phyloP scores from a whole-genome alignment of 2,329 filamentous ascomycete genomes.

The Neopestalotiopsis rosae region DNA sequence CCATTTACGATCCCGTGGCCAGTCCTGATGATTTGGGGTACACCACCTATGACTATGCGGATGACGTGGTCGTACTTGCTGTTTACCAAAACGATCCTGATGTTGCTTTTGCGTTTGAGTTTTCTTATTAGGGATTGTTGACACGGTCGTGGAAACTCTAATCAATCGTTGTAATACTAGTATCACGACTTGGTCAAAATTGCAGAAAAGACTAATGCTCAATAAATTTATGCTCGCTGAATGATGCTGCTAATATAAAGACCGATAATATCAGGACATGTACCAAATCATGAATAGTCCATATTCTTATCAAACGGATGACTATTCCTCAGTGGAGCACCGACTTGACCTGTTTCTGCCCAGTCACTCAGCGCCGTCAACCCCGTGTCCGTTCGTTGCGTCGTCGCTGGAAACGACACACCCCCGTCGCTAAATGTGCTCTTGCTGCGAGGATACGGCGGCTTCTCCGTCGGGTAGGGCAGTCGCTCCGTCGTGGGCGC shows the following conservation, averaged over 20 bases:
- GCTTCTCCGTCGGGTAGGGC: conserved; percentile 19
- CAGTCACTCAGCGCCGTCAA: conserved; percentile 32
- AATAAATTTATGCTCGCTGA: background rate
- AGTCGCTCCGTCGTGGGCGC: conserved; percentile 38
- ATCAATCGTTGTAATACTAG: background rate
- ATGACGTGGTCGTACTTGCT: too few relatives aligned
- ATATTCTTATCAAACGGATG: conserved; percentile 26
- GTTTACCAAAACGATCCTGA: too few relatives aligned
- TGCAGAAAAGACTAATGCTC: background rate
- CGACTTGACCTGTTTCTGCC: conserved; percentile 33
- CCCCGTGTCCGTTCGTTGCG: conserved; percentile 22
- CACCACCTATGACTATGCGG: too few relatives aligned
- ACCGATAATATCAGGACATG: background rate
- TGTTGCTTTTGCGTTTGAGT: too few relatives aligned
- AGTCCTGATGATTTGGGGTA: too few relatives aligned
- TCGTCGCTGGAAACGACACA: conserved; percentile 15
- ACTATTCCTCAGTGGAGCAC: conserved; percentile 24
- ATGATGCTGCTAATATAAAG: too few relatives aligned
- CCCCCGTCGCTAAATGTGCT: conserved; percentile 28
- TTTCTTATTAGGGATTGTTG: too few relatives aligned
- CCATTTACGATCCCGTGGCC: too few relatives aligned
- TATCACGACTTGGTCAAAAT: background rate
- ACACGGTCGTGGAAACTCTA: too few relatives aligned
- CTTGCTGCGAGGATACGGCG: conserved; percentile 18
- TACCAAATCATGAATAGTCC: conserved; percentile 20